phyloP scores from a whole-genome alignment of 345 rosid species.

The Sisymbrium altissimum region DNA sequence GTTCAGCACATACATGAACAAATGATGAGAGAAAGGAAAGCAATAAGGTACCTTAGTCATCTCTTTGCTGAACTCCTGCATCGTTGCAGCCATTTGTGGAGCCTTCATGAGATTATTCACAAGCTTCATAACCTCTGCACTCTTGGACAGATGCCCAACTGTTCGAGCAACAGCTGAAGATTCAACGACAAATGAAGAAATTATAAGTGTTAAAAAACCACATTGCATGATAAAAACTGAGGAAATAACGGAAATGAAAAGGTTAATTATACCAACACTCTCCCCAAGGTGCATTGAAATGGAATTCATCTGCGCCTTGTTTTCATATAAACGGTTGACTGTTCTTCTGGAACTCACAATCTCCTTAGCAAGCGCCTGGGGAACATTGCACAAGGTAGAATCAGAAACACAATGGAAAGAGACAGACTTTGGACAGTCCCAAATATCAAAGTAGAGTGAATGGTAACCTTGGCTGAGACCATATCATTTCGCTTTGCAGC shows the following conservation, averaged over 20 bases:
- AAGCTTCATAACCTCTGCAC: slow-evolving; percentile 95
- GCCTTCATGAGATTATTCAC: slow-evolving; percentile 95
- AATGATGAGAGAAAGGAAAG: not conserved
- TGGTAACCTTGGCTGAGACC: slow-evolving; percentile 95
- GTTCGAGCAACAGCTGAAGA: slow-evolving; percentile 84
- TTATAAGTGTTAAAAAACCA: too few relatives aligned
- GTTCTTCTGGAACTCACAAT: slow-evolving; percentile 76
- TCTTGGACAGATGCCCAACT: slow-evolving; percentile 84
- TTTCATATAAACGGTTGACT: slow-evolving; percentile 77
- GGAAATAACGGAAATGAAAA: not conserved
- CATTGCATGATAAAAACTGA: not conserved
- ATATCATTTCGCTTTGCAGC: slow-evolving; percentile 91
- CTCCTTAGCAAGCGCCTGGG: slow-evolving; percentile 81
- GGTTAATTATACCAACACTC: slow-evolving; percentile 63
- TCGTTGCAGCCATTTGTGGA: slow-evolving; percentile 85
- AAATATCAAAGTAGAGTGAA: not conserved
- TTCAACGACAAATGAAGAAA: not conserved
- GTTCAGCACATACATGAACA: not conserved
- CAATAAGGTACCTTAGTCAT: slow-evolving; percentile 65
- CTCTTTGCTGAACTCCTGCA: slow-evolving; percentile 93
- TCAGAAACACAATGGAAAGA: not conserved
- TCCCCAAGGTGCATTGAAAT: slow-evolving; percentile 97
- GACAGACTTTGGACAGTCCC: not conserved
- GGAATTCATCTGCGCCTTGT: slow-evolving; percentile 92
- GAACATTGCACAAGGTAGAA: not conserved